Evolutionary conservation across 1,139 yeast genomes (phyloP), one percentile per base, ranked within the genome.

Genomic region (Blastobotrys malaysiensis): DNA sequence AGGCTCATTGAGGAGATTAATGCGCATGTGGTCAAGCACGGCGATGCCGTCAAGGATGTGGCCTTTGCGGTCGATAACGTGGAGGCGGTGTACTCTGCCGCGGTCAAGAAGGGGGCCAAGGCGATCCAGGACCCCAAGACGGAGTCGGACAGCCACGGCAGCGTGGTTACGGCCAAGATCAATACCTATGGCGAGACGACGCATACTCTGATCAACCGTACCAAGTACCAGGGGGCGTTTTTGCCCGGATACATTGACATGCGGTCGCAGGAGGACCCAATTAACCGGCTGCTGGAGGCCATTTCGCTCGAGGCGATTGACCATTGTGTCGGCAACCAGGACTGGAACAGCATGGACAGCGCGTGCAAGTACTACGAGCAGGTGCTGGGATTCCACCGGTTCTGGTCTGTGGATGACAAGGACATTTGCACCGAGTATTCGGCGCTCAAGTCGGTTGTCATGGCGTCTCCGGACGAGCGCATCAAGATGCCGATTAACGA

Each of bases 401-500:
- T 81, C 67, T 86, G 95, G 95, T 84, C 93, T 0, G 95, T 86
- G 18, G 95, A 87, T 68, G 95, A 88, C 62, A 74, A 73, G 46
- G 88, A 84, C 60, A 78, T 88, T n/a, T 75, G 77, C 50, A 87
- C 96, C 0, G 81, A 79, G 52, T 81, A 73, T 60, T 80, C 91
- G 1, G 87, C 93, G 0, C 76, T 88, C 54, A 77, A 81, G 56
- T 85, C 95, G 4, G 79, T 83, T 21, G 96, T 88, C 13, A 84
- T 88, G 91, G 80, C 91, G 0, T 81, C 87, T 5, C 73, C 78
- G 13, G 82, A 83, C 62, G 88, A 86, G 5, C 69, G 65, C 49
- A 79, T 87, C 60, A 86, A 86, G 68, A 83, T 88, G 80, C 96
- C 96, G 9, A 80, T 88, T 50, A 88, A 88, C 68, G 95, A 88